Conservation (phyloP, 2,329 filamentous ascomycete genomes). For the Lasiodiplodia citricola region DNA sequence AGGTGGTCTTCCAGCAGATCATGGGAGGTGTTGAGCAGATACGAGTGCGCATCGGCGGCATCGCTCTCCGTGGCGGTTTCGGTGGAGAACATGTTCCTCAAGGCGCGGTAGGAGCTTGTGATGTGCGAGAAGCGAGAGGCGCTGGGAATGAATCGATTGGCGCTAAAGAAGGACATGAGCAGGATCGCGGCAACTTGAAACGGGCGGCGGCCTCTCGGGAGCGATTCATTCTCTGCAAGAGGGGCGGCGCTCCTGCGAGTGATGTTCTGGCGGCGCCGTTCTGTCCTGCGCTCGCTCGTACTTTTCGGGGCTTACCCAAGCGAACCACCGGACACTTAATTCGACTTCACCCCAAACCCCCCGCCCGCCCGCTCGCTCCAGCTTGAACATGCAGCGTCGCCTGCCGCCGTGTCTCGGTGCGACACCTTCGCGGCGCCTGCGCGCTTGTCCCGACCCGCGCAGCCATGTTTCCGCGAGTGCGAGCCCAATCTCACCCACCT, state of each 20-base stretch:
- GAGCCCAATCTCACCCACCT: constrained; percentile 3
- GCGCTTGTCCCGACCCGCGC: neutral
- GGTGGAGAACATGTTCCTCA: constrained; percentile 28
- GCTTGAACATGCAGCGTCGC: neutral
- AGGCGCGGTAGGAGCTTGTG: constrained; percentile 27
- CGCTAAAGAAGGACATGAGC: constrained; percentile 27
- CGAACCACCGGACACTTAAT: constrained; percentile 26
- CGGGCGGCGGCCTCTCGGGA: constrained; percentile 12
- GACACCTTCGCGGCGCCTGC: neutral
- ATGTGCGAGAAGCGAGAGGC: constrained; percentile 24
- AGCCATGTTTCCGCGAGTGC: constrained; percentile 1
- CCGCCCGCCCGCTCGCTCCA: neutral
- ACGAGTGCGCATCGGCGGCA: constrained; percentile 26
- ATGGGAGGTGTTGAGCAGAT: constrained; percentile 27
- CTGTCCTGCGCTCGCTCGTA: constrained; percentile 26
- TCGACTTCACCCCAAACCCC: constrained; percentile 22
- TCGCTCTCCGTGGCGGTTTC: constrained; percentile 26
- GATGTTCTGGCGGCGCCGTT: constrained; percentile 25
- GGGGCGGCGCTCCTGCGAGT: constrained; percentile 26
- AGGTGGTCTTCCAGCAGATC: constrained; percentile 27
- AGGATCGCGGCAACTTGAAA: constrained; percentile 23
- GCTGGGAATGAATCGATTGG: constrained; percentile 26
- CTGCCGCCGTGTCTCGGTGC: neutral
- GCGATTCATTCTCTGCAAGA: constrained; percentile 26
- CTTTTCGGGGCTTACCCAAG: constrained; percentile 28